A percentile compares a stretch with the other conserved stretches of the same genome.
phyloP scores from a whole-genome alignment of 108 stramenopile species.

The Nitzschia palea region DNA sequence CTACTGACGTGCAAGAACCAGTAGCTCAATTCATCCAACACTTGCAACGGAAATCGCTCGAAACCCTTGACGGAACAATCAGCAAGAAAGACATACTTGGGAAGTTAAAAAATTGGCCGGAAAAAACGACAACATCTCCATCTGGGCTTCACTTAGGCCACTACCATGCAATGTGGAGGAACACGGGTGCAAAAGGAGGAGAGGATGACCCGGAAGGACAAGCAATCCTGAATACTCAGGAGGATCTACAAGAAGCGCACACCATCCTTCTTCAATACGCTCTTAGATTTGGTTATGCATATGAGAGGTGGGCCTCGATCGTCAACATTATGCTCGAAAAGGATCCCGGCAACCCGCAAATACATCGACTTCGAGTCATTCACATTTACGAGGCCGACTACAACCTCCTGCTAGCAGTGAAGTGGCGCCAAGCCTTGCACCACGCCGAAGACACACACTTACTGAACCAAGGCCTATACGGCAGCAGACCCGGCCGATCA shows the following conservation, averaged over 20 bases:
- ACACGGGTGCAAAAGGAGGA: neutral
- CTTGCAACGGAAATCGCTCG: too few species aligned
- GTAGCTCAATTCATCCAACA: too few species aligned
- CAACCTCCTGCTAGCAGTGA: neutral
- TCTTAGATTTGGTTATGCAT: neutral
- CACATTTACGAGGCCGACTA: constrained; percentile 9
- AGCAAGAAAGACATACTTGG: neutral
- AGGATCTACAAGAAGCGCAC: neutral
- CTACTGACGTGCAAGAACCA: too few species aligned
- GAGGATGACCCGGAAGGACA: neutral
- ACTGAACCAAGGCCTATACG: neutral
- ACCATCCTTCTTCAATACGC: neutral
- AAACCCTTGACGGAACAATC: neutral
- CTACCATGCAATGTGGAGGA: neutral
- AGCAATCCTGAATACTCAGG: neutral
- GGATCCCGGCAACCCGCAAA: neutral
- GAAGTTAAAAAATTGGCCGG: neutral
- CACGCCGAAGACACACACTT: neutral
- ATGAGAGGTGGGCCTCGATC: neutral
- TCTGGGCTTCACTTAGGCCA: neutral
- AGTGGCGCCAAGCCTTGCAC: neutral
- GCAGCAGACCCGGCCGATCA: neutral
- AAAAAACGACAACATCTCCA: neutral
- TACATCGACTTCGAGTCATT: constrained; percentile 1
- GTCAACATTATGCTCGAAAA: constrained; percentile 2